Conservation (phyloP, 108 stramenopile genomes). For the Pseudonitzschia delicatissima region DNA sequence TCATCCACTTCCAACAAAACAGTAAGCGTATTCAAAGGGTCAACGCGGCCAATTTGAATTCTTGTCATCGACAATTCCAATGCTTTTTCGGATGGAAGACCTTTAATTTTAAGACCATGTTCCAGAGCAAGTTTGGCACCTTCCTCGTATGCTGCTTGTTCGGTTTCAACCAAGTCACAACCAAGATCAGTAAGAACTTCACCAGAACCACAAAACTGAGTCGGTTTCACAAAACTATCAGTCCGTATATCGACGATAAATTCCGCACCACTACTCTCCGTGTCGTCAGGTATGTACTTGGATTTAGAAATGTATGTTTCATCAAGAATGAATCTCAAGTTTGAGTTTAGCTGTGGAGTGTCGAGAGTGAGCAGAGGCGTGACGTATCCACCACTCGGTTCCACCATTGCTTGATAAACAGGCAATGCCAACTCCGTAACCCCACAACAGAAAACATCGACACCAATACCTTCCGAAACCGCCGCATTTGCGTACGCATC, state of each 20-base stretch:
- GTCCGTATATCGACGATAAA: constrained; percentile 51
- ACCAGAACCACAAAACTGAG: constrained; percentile 46
- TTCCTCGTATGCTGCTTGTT: constrained; percentile 36
- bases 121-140: constrained; percentile 37
- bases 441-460: constrained; percentile 53
- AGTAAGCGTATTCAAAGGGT: constrained; percentile 46
- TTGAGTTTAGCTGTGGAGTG: constrained; percentile 24
- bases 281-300: constrained; percentile 10
- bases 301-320: constrained; percentile 37
- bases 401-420: constrained; percentile 51
- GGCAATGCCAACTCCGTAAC: constrained; percentile 41
- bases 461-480: constrained; percentile 35
- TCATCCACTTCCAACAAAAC: constrained; percentile 51
- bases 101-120: constrained; percentile 31
- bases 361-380: constrained; percentile 34
- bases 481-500: constrained; percentile 29
- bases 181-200: constrained; percentile 27
- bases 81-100: constrained; percentile 35
- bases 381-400: constrained; percentile 56
- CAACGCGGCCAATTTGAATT: constrained; percentile 38
- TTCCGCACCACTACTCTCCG: constrained; percentile 10
- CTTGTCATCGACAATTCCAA: constrained; percentile 40
- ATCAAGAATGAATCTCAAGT: constrained; percentile 34
- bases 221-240: constrained; percentile 39
- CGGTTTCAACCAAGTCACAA: constrained; percentile 24